Base-by-base conservation (phyloP, 306 rosid species). In the Acacia confusa region DNA sequence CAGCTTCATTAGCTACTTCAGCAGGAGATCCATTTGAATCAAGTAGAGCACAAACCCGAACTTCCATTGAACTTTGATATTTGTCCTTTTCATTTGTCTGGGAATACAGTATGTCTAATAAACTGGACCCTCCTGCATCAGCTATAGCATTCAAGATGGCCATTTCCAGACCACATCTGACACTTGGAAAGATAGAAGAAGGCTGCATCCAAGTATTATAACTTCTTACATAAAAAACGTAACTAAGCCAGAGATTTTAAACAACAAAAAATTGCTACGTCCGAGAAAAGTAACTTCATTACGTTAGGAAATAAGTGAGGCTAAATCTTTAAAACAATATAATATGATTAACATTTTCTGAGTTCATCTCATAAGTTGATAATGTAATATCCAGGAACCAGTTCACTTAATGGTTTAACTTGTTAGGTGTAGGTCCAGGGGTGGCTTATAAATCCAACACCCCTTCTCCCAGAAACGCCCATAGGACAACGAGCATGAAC, bases 91-190 rank as follows among this genome's bases (percentile, higher is more conserved):
- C 89, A 68, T 71, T 86, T 76, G 68, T 87, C 61, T 45, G 75
- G 80, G 85, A 85, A 85, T 85, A 88, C 30, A 93, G 85, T 87
- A 84, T 79, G 79, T 88, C 85, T 69, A 93, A 74, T 82, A 95
- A 78, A 83, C 82, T 89, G 72, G 90, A 88, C 82, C 89, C 86
- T 74, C 88, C 88, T 64, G 88, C 87, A 74, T 83, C 74, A 45
- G 96, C 97, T 75, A 95, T 85, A 79, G 94, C 97, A 90, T 92
- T 90, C 72, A 95, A 95, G 86, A 95, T 86, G 71, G 97, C 98
- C 99, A 95, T 90, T 90, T 95, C 99, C 90, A 95, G 85, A 84
- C 99, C 99, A 89, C 99, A 95, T 90, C 98, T 90, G 77, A 95
- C 96, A 83, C 98, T 95, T 55, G 99, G 97, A 86, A 90, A 88